Evolutionary conservation across 2,329 filamentous ascomycete genomes (phyloP).

Genomic region (Domatiomyces globalis): DNA sequence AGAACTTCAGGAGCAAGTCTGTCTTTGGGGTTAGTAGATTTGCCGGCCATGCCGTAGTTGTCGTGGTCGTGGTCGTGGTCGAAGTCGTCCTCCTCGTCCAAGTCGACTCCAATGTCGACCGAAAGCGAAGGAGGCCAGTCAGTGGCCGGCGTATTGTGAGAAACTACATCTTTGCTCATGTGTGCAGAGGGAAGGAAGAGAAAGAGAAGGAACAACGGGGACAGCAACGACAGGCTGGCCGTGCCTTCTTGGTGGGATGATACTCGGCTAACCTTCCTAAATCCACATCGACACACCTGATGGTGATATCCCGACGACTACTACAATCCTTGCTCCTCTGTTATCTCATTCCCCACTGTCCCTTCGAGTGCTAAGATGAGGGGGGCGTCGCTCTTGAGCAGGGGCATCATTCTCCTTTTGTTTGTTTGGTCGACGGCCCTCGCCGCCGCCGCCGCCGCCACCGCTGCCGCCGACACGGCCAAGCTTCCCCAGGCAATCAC

Average conservation of each 20-base stretch:
- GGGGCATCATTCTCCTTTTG: constrained; percentile 6
- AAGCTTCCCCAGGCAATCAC: constrained; percentile 14
- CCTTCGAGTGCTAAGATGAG: not conserved
- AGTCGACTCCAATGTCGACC: not conserved
- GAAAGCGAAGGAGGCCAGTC: not conserved
- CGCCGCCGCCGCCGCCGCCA: constrained; percentile 1
- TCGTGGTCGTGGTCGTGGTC: not conserved
- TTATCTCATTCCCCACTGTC: not conserved
- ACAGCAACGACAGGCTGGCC: not conserved
- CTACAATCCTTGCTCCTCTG: not conserved
- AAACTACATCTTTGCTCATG: not conserved
- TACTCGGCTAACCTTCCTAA: not conserved
- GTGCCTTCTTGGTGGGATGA: not conserved
- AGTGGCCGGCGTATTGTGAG: not conserved
- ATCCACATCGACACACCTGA: too few species aligned
- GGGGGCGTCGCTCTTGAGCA: not conserved
- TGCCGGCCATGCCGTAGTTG: not conserved
- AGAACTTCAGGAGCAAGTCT: constrained; percentile 16
- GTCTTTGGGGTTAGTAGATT: constrained; percentile 11
- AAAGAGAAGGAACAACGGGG: not conserved
- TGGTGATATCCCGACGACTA: too few species aligned
- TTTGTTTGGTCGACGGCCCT: constrained; percentile 2
- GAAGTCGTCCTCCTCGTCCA: too few species aligned
- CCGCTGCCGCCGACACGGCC: constrained; percentile 4
- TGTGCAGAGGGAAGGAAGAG: not conserved